Percentiles rank a stretch among this genome's conserved stretches.
phyloP scores from a whole-genome alignment of 805 yeast genomes.

The Wickerhamomyces ciferrii region DNA sequence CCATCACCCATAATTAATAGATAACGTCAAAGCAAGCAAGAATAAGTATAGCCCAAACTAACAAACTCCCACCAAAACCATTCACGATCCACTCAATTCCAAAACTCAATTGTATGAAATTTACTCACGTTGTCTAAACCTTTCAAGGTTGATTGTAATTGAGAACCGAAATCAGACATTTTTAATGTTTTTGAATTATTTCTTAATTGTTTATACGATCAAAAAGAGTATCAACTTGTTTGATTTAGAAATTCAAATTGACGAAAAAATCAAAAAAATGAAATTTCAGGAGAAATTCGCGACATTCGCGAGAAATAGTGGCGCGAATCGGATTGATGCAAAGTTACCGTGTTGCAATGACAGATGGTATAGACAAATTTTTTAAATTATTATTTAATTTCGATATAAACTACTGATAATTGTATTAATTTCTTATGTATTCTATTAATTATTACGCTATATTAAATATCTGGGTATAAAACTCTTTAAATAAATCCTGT shows the following conservation, averaged over 20 bases:
- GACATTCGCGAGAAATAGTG: not conserved
- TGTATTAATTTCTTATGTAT: too few relatives aligned
- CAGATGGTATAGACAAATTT: too few relatives aligned
- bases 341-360: too few relatives aligned
- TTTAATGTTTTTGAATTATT: not conserved
- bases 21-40: not conserved
- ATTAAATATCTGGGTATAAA: too few relatives aligned
- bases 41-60: too few relatives aligned
- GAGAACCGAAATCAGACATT: constrained; percentile 41
- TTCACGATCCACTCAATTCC: not conserved
- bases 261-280: not conserved
- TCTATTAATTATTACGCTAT: too few relatives aligned
- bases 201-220: too few relatives aligned
- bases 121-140: constrained; percentile 41
- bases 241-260: not conserved
- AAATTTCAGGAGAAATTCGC: not conserved
- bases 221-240: not conserved
- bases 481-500: too few relatives aligned
- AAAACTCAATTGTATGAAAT: not conserved
- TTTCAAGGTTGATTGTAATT: constrained; percentile 41
- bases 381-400: too few relatives aligned
- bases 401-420: too few relatives aligned
- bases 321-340: too few relatives aligned
- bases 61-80: not conserved
- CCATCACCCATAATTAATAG: not conserved